A percentile compares a stretch with the other conserved stretches of the same genome.
Conservation (phyloP, 1,284 basidiomycete species). For the Austroboletus rostrupii region DNA sequence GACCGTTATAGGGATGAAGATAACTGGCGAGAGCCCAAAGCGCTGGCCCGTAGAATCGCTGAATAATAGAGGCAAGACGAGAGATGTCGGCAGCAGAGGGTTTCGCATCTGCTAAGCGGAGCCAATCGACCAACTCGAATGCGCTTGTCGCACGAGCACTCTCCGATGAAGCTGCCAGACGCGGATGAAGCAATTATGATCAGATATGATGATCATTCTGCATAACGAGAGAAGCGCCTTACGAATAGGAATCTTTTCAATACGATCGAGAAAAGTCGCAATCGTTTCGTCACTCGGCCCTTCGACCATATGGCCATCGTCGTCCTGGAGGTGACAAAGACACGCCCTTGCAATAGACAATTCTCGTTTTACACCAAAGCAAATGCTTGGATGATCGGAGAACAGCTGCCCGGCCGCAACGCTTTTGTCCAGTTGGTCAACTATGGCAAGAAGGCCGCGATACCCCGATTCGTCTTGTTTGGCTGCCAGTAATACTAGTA, state of each 20-base stretch:
- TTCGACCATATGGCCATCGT: neutral
- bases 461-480: conserved; percentile 42
- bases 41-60: conserved; percentile 40
- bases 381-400: conserved; percentile 36
- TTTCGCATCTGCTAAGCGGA: conserved; percentile 44
- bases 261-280: conserved; percentile 38
- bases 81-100: conserved; percentile 35
- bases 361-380: conserved; percentile 46
- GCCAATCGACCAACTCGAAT: conserved; percentile 56
- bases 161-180: conserved; percentile 34
- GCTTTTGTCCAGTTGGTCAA: conserved; percentile 36
- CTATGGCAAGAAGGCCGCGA: conserved; percentile 35
- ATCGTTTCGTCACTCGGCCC: conserved; percentile 23
- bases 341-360: conserved; percentile 35
- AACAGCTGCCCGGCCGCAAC: conserved; percentile 26
- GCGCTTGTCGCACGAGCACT: conserved; percentile 36
- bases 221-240: conserved; percentile 20
- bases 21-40: conserved; percentile 41
- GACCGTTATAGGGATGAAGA: conserved; percentile 39
- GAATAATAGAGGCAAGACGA: conserved; percentile 39
- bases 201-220: neutral
- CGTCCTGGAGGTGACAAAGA: conserved; percentile 28
- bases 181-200: neutral
- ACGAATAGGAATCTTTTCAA: conserved; percentile 42
- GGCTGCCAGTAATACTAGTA: conserved; percentile 54